Evolutionary conservation across 2,329 filamentous ascomycete species (phyloP), one percentile per base, ranked within the genome.

Genomic region (Paraphaeosphaeria sporulosa): DNA sequence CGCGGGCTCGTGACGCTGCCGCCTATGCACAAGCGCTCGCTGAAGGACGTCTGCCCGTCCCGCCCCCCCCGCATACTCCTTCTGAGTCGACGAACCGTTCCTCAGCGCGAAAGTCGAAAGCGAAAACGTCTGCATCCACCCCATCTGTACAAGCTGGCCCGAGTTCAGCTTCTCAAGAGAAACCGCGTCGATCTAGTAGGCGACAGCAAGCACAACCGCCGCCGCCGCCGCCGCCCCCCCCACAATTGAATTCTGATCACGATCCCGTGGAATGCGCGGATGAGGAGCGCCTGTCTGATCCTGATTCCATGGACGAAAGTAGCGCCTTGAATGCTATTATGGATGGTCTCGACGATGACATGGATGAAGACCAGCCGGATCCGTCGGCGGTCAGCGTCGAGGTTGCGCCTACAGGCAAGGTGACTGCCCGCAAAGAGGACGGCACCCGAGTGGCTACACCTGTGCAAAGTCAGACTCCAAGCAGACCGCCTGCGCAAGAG

Each of bases 301-400:
- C 90, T 15, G 89, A 92, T 17, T 89, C 90, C 2, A 82, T 89
- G 57, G 88, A 88, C 17, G 89, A 91, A 34, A 82, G 81, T 9
- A 80, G 80, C 13, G 80, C 90, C 6, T 81, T 98, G 53, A 92
- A 97, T 75, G 89, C 92, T 23, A 91, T 98, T 62, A 90, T 97
- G n/a, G 93, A 94, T 60, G 92, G 96, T 67, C 82, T 97, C 1
- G 93, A 97, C 58, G 92, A 94, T 34, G 89, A 94, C 77, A 88
- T 87, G 38, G 86, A 92, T 53, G 89, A 90, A 57, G 86, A 86
- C n/a, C 83, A 86, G n/a, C 85, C 90, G 7, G 92, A 95, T 68
- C 91, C 93, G 2, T 90, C 91, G 4, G 94, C 95, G 6, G 93
- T 98, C 34, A 97, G 93, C 71, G 87, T 99, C 75, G 94, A 98